phyloP scores from a whole-genome alignment of 2,329 filamentous ascomycete genomes.

The Sclerotiophoma versabilis region DNA sequence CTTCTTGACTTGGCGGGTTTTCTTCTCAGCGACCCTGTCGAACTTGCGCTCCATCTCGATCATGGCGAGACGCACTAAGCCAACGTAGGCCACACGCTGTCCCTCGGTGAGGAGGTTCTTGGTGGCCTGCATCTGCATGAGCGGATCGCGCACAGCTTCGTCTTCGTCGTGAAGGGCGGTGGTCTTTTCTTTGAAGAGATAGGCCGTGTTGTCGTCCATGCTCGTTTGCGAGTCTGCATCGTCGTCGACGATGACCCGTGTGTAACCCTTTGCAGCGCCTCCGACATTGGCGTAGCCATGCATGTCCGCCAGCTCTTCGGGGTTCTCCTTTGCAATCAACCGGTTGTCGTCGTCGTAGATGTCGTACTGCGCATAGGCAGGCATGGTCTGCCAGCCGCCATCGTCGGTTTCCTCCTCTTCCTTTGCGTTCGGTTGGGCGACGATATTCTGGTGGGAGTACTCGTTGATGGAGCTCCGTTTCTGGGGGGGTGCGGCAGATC shows the following conservation, averaged over 20 bases:
- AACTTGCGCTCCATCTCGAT: constrained; percentile 76
- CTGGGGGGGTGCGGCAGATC: constrained; percentile 8
- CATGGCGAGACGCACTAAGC: constrained; percentile 82
- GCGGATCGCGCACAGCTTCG: constrained; percentile 77
- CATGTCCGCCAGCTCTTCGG: constrained; percentile 71
- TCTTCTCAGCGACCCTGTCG: constrained; percentile 62
- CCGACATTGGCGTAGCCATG: constrained; percentile 79
- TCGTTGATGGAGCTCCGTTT: constrained; percentile 66
- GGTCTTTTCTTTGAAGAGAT: constrained; percentile 82
- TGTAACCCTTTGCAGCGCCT: constrained; percentile 94
- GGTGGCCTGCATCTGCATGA: constrained; percentile 92
- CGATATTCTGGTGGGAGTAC: constrained; percentile 87
- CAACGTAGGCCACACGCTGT: constrained; percentile 95
- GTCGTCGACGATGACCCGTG: constrained; percentile 91
- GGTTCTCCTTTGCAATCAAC: constrained; percentile 81
- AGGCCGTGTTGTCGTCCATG: constrained; percentile 96
- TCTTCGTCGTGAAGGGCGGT: constrained; percentile 72
- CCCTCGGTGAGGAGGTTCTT: constrained; percentile 95
- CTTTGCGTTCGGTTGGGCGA: constrained; percentile 57
- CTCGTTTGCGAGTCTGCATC: constrained; percentile 93
- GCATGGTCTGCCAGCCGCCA: constrained; percentile 94
- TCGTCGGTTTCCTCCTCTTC: constrained; percentile 65
- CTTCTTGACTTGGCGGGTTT: constrained; percentile 74
- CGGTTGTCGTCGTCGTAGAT: constrained; percentile 94
- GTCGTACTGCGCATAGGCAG: constrained; percentile 88